Evolutionary conservation across 1,139 yeast species (phyloP), one percentile per base, ranked within the genome.

Genomic region (Geotrichum carabidarum): DNA sequence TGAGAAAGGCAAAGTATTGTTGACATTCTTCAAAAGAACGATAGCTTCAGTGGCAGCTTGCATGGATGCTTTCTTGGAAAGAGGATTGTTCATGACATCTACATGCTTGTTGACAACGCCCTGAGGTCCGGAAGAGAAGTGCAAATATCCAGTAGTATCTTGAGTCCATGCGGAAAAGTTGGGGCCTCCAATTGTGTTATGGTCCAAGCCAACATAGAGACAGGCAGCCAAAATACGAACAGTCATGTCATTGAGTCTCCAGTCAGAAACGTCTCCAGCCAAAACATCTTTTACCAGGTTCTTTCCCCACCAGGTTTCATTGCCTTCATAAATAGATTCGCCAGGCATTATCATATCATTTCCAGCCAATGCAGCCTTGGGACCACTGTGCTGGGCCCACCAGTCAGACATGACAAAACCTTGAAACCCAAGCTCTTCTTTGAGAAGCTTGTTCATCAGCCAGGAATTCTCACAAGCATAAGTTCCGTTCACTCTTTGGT

Each of bases 301-400:
- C 1, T 82, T 78, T 0, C 86, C 86, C 81, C 82, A 80, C 57
- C 73, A 76, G 0, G 84, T 78, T 59, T 77, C 75, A 1, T 83
- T 84, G 4, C 15, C 8, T 8, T n/a, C 14, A 17, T 12, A 8
- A 17, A 8, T 31, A 5, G 12, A 44, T 56, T 80, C 82, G 31
- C 85, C 86, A 0, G 87, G 87, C 86, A 82, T 82, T 4, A 78
- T 73, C 84, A 83, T 80, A 68, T 83, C 87, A 45, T 81, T 68
- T 1, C 88, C 88, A 1, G 85, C 77, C 31, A 80, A 67, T 0
- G 80, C 81, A 0, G 84, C 75, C 53, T 74, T 74, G 5, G 81
- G 79, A 8, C 86, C 86, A 17, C 79, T 67, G 59, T 78, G 82
- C 37, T 58, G 58, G 2, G 84, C 86, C 27, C 81, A 82, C 86